Conservation (phyloP, 805 yeast genomes). For the Cyberlindnera veronae region DNA sequence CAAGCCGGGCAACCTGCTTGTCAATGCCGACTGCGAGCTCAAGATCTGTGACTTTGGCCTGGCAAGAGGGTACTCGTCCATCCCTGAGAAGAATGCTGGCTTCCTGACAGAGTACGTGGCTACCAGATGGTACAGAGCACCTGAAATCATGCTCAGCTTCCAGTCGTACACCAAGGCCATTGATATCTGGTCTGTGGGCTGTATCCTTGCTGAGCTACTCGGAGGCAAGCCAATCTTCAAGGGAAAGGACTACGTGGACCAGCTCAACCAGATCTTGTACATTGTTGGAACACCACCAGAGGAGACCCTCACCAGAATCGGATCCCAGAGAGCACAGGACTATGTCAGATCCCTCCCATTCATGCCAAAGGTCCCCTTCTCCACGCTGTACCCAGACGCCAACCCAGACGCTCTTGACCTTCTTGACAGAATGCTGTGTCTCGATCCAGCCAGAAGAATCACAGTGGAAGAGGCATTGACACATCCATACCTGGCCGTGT, state of each 20-base stretch:
- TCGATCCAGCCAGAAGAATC: conserved; percentile 82
- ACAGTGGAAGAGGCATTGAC: conserved; percentile 83
- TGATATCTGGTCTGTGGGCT: conserved; percentile 97
- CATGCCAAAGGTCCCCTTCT: conserved; percentile 76
- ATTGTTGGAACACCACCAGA: conserved; percentile 90
- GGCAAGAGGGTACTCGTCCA: conserved; percentile 85
- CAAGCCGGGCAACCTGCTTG: conserved; percentile 89
- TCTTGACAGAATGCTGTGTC: conserved; percentile 71
- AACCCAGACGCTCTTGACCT: conserved; percentile 84
- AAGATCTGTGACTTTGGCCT: conserved; percentile 96
- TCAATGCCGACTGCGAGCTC: conserved; percentile 94
- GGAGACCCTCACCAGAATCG: conserved; percentile 63
- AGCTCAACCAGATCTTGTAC: conserved; percentile 80
- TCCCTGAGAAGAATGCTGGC: conserved; percentile 84
- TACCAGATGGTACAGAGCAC: conserved; percentile 98
- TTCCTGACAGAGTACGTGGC: conserved; percentile 97
- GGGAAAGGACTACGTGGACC: conserved; percentile 96
- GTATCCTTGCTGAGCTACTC: conserved; percentile 89
- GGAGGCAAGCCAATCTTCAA: conserved; percentile 91
- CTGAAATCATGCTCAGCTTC: conserved; percentile 92
- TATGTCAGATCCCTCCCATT: conserved; percentile 84
- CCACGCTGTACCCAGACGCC: conserved; percentile 73
- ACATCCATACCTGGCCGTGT: conserved; percentile 83
- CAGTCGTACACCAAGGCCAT: conserved; percentile 95
- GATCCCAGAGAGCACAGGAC: conserved; percentile 86